A percentile compares a stretch with the other conserved stretches of the same genome.
These are phyloP conservation scores for Primulina huaijiensis DNA, from an alignment of 257 asterid genomes.

Conservation along the genomic window DNA sequence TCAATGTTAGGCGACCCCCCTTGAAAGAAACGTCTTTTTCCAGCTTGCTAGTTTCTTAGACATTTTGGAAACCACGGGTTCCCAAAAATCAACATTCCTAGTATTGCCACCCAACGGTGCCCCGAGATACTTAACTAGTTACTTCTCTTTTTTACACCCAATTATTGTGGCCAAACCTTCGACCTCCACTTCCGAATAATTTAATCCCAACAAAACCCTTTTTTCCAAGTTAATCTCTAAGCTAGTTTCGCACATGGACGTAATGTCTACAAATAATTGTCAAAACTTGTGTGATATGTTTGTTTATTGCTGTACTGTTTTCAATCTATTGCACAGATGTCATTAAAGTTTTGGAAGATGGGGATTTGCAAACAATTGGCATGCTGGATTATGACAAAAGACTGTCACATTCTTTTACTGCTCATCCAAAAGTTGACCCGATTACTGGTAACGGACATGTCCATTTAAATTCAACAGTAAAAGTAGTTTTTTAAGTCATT, in stretches of 20 bases:
- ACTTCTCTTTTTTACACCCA: no score
- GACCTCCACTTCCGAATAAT: no score
- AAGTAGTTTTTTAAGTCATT: background rate
- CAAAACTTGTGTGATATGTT: background rate
- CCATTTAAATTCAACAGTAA: slow-evolving; percentile 6
- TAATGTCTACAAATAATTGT: background rate
- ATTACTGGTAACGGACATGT: slow-evolving; percentile 62
- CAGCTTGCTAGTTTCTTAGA: no score
- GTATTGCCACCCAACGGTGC: no score
- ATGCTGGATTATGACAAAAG: slow-evolving; percentile 91
- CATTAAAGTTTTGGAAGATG: slow-evolving; percentile 87
- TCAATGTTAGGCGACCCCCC: no score
- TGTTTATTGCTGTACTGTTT: slow-evolving; percentile 8
- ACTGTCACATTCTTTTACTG: slow-evolving; percentile 82
- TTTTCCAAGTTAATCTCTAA: no score
- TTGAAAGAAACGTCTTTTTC: no score
- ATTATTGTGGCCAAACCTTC: no score
- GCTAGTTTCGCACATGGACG: background rate
- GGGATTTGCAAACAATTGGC: slow-evolving; percentile 92
- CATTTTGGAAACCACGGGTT: no score
- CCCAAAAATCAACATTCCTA: no score
- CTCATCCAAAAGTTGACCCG: slow-evolving; percentile 97
- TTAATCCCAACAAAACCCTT: no score
- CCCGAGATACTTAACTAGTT: no score
- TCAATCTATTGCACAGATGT: slow-evolving; percentile 52